Percentiles rank a stretch among this genome's conserved stretches.
Evolutionary conservation across 768 basidiomycete genomes (phyloP).

Genomic region (Lyophyllum atratum): DNA sequence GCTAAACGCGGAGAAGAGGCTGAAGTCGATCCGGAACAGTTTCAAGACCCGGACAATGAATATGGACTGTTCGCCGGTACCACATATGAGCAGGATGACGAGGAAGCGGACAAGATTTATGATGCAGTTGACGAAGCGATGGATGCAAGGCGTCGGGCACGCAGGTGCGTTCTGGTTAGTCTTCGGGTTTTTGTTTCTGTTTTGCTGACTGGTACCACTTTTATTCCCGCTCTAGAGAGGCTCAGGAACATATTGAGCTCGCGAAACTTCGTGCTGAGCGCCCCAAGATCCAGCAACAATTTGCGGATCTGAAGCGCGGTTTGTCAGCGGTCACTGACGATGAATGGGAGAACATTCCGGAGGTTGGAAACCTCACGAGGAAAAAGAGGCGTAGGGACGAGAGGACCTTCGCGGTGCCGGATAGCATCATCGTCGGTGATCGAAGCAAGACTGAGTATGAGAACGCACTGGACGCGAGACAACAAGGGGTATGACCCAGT

Average conservation of each 20-base stretch:
- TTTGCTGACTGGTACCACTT: constrained; percentile 23
- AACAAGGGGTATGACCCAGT: constrained; percentile 63
- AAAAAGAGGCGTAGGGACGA: constrained; percentile 89
- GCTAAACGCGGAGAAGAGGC: constrained; percentile 84
- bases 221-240: constrained; percentile 30
- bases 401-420: constrained; percentile 86
- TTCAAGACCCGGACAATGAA: constrained; percentile 98
- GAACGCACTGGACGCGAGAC: constrained; percentile 69
- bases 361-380: constrained; percentile 93
- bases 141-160: constrained; percentile 79
- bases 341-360: constrained; percentile 95
- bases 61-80: constrained; percentile 94
- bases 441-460: constrained; percentile 75
- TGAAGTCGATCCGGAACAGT: constrained; percentile 87
- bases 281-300: constrained; percentile 95
- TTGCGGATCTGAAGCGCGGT: constrained; percentile 92
- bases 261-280: constrained; percentile 81
- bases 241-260: constrained; percentile 28
- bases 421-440: constrained; percentile 90
- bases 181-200: constrained; percentile 24
- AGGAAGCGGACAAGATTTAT: constrained; percentile 96
- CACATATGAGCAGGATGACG: constrained; percentile 95
- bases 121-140: constrained; percentile 89
- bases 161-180: constrained; percentile 70
- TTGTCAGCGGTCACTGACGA: constrained; percentile 82